Conservation (phyloP, 169 alveolate genomes). For the Toxoplasma gondii region DNA sequence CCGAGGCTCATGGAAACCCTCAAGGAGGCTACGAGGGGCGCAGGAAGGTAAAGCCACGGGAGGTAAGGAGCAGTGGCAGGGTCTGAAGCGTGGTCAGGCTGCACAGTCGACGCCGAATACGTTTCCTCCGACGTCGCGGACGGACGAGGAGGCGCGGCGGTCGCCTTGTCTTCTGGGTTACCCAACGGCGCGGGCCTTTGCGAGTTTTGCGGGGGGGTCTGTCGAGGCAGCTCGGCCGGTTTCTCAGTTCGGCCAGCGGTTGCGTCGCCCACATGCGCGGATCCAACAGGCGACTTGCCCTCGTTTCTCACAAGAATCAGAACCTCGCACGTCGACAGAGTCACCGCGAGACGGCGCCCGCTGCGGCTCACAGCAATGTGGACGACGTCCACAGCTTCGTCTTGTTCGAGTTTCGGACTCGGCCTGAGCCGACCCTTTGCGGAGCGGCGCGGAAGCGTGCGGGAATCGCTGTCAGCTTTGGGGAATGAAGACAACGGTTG, state of each 20-base stretch:
- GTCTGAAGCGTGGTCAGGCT: too few species aligned
- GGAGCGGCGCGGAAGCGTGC: background rate
- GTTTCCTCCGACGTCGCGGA: too few species aligned
- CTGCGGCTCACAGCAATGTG: constrained; percentile 16
- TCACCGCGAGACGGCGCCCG: constrained; percentile 19
- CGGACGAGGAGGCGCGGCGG: background rate
- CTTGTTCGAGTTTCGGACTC: background rate
- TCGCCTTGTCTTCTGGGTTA: background rate
- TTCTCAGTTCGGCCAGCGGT: too few species aligned
- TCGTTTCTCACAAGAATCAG: background rate
- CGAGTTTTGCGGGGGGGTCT: too few species aligned
- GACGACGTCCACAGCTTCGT: background rate
- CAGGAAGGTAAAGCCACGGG: constrained; percentile 39
- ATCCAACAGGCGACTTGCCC: background rate
- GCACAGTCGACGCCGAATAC: background rate
- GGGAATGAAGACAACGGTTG: background rate
- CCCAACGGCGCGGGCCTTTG: too few species aligned
- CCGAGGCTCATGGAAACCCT: background rate
- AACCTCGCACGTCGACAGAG: constrained; percentile 6
- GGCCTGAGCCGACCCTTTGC: background rate
- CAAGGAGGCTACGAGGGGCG: background rate
- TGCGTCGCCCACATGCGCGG: background rate
- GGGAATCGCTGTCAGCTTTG: background rate
- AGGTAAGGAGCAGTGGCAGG: background rate
- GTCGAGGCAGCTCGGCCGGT: too few species aligned